Evolutionary conservation across 2,329 filamentous ascomycete species (phyloP).

Genomic region (Xylaria sp.): DNA sequence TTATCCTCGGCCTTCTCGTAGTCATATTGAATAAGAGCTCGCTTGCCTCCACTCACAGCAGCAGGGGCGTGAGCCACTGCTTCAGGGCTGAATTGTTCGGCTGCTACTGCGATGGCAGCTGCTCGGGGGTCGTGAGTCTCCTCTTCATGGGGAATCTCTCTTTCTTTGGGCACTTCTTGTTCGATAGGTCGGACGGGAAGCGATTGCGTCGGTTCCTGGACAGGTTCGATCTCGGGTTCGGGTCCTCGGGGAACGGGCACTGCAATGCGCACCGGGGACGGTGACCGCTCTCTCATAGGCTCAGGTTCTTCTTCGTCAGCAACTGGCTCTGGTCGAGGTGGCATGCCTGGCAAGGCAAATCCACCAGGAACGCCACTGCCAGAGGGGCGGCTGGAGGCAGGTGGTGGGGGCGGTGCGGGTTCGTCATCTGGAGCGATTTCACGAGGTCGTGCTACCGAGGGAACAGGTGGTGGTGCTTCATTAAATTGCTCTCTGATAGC

Average conservation of each 20-base stretch:
- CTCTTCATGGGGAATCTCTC: constrained; percentile 73
- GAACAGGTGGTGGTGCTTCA: constrained; percentile 75
- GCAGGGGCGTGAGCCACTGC: constrained; percentile 52
- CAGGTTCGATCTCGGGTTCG: constrained; percentile 64
- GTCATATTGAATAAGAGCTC: constrained; percentile 88
- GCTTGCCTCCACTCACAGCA: constrained; percentile 66
- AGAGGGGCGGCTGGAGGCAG: constrained; percentile 68
- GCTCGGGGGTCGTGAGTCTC: constrained; percentile 70
- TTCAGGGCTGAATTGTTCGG: constrained; percentile 57
- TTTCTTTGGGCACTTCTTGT: constrained; percentile 70
- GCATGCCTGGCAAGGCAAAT: constrained; percentile 82
- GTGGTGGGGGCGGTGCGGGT: constrained; percentile 69
- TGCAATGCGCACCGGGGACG: constrained; percentile 85
- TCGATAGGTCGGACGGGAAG: constrained; percentile 74
- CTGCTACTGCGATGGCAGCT: constrained; percentile 66
- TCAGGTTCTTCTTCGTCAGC: constrained; percentile 65
- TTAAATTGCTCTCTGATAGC: constrained; percentile 87
- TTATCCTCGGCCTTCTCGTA: constrained; percentile 99
- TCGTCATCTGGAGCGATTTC: constrained; percentile 52
- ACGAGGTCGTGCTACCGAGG: constrained; percentile 38
- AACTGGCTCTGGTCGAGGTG: constrained; percentile 67
- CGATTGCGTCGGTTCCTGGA: constrained; percentile 63
- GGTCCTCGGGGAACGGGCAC: constrained; percentile 80
- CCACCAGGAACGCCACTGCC: constrained; percentile 69
- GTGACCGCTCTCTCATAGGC: constrained; percentile 59